These are phyloP conservation scores for Metarhizium humberi DNA, from an alignment of 2,329 filamentous ascomycete species.

Conservation along the genomic window DNA sequence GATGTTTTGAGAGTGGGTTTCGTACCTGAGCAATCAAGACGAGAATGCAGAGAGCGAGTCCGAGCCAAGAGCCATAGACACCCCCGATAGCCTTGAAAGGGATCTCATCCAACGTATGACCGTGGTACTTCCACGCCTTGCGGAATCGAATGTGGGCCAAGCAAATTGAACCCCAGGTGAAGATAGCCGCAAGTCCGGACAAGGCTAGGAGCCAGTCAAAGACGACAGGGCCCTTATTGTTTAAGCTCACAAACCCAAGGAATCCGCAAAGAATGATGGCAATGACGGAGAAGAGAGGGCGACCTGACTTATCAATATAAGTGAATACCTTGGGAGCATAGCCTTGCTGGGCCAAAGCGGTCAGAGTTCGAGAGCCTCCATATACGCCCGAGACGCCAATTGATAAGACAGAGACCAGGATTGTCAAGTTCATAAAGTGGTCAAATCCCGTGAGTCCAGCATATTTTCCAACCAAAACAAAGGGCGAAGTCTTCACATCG, in stretches of 20 bases:
- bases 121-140: conserved; percentile 46
- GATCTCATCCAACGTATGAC: conserved; percentile 54
- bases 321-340: conserved; percentile 48
- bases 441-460: conserved; percentile 43
- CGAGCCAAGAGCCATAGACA: conserved; percentile 53
- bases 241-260: conserved; percentile 32
- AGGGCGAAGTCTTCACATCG: conserved; percentile 35
- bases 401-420: conserved; percentile 48
- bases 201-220: conserved; percentile 56
- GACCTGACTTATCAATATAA: conserved; percentile 48
- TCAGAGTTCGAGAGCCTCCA: conserved; percentile 49
- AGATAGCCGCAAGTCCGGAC: conserved; percentile 52
- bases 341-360: conserved; percentile 48
- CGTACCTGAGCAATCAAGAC: conserved; percentile 46
- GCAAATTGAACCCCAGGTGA: conserved; percentile 57
- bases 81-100: conserved; percentile 54
- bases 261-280: conserved; percentile 38
- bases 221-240: conserved; percentile 34
- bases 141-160: conserved; percentile 58
- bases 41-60: conserved; percentile 46
- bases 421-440: conserved; percentile 50
- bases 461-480: conserved; percentile 47
- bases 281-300: conserved; percentile 42
- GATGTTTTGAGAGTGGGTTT: not conserved
- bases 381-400: conserved; percentile 52